phyloP scores from a whole-genome alignment of 1,139 yeast genomes.

The Suhomyces bokatorum region DNA sequence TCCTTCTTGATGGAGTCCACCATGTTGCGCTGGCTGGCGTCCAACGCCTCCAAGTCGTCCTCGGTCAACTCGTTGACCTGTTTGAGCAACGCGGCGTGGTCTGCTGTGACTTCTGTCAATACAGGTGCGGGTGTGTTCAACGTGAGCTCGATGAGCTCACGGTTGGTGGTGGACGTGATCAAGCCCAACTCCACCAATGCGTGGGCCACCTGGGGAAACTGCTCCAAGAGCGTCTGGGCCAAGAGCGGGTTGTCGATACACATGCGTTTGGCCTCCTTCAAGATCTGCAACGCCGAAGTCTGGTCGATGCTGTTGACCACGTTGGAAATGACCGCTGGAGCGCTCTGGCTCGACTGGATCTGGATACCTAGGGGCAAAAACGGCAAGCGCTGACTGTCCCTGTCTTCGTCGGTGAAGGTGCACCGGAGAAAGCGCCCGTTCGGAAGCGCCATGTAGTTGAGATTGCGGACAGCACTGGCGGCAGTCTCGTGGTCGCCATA shows the following conservation, averaged over 20 bases:
- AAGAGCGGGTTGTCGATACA: conserved; percentile 60
- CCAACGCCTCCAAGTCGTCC: conserved; percentile 60
- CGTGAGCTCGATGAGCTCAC: conserved; percentile 52
- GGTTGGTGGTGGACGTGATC: conserved; percentile 56
- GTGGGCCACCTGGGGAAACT: conserved; percentile 77
- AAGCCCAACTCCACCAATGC: conserved; percentile 79
- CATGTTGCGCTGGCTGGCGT: conserved; percentile 53
- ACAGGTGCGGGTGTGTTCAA: conserved; percentile 35
- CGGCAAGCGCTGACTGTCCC: conserved; percentile 29
- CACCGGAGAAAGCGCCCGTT: conserved; percentile 66
- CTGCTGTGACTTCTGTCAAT: conserved; percentile 47
- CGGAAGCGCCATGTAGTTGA: conserved; percentile 79
- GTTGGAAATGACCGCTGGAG: conserved; percentile 61
- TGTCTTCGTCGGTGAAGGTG: conserved; percentile 51
- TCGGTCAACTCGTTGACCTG: conserved; percentile 62
- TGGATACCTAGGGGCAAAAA: conserved; percentile 52
- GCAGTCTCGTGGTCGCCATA: conserved; percentile 80
- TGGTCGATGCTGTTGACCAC: conserved; percentile 60
- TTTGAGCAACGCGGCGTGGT: conserved; percentile 53
- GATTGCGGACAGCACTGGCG: conserved; percentile 84
- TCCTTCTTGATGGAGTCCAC: conserved; percentile 43
- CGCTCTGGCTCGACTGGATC: conserved; percentile 52
- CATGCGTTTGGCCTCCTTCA: conserved; percentile 67
- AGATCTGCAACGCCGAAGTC: conserved; percentile 52
- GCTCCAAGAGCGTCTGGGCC: conserved; percentile 61